Conservation (phyloP, 371 early-diverging fungal genomes). For the Cokeromyces recurvatus region DNA sequence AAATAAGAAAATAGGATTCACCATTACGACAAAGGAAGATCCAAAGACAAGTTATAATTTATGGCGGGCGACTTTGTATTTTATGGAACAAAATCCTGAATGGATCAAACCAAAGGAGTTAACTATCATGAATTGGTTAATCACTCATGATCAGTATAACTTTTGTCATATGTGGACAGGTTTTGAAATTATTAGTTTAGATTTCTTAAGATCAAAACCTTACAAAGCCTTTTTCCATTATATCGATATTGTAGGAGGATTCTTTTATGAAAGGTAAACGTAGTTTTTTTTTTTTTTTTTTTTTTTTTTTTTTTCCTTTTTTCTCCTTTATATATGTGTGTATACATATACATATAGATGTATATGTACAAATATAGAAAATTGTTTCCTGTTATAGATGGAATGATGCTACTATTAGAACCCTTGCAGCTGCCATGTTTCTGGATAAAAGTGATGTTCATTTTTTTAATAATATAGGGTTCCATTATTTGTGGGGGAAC, state of each 20-base stretch:
- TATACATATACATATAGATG: too few species aligned
- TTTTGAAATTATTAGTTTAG: conserved; percentile 65
- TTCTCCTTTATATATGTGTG: too few species aligned
- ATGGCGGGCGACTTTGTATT: conserved; percentile 61
- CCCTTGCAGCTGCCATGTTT: conserved; percentile 85
- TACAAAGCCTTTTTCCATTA: conserved; percentile 78
- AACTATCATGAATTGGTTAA: conserved; percentile 28
- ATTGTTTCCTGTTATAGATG: conserved; percentile 59
- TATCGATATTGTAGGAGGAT: conserved; percentile 80
- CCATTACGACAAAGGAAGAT: conserved; percentile 70
- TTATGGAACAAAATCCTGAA: conserved; percentile 33
- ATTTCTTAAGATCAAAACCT: conserved; percentile 65
- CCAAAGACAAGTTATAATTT: conserved; percentile 57
- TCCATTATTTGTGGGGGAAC: conserved; percentile 47
- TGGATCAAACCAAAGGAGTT: conserved; percentile 1
- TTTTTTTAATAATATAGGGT: conserved; percentile 86
- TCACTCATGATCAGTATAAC: conserved; percentile 39
- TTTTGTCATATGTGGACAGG: conserved; percentile 75
- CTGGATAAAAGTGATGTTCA: conserved; percentile 73
- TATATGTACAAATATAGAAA: neutral
- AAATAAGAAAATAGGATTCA: conserved; percentile 62
- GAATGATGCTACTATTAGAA: conserved; percentile 52
- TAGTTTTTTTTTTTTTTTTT: too few species aligned
- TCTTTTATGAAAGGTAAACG: conserved; percentile 89
- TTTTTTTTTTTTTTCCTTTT: too few species aligned